These are phyloP conservation scores for Fusarium mundagurra DNA, from an alignment of 2,329 filamentous ascomycete species.

Conservation along the genomic window DNA sequence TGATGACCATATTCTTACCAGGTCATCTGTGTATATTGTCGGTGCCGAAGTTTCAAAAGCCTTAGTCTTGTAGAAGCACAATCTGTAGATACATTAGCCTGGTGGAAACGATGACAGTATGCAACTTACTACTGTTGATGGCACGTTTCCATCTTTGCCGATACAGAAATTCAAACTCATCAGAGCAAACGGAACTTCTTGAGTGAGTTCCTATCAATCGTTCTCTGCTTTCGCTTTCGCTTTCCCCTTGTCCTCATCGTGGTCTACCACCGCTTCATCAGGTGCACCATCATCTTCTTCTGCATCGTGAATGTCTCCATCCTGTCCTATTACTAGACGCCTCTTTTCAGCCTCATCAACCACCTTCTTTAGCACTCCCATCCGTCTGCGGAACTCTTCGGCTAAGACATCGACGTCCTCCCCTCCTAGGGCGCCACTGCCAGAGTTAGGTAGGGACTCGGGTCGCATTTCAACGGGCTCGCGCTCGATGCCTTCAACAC, in stretches of 20 bases:
- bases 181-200: neutral
- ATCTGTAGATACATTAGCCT: constrained; percentile 1
- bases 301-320: neutral
- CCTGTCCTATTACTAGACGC: constrained; percentile 45
- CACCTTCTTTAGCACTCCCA: constrained; percentile 64
- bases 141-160: neutral
- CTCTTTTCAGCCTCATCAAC: constrained; percentile 62
- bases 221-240: constrained; percentile 15
- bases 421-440: constrained; percentile 46
- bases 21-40: neutral
- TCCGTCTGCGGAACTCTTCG: constrained; percentile 67
- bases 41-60: neutral
- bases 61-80: neutral
- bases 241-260: constrained; percentile 28
- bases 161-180: neutral
- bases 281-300: constrained; percentile 20
- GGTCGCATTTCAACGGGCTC: constrained; percentile 46
- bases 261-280: constrained; percentile 32
- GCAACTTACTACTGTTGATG: neutral
- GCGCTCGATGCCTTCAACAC: constrained; percentile 52
- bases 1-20: constrained; percentile 1
- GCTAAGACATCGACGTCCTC: constrained; percentile 63
- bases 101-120: neutral
- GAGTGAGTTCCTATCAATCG: constrained; percentile 2
- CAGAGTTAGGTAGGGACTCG: constrained; percentile 42